Conservation (phyloP, 2,329 filamentous ascomycete species). For the Fusarium nisikadoi region DNA sequence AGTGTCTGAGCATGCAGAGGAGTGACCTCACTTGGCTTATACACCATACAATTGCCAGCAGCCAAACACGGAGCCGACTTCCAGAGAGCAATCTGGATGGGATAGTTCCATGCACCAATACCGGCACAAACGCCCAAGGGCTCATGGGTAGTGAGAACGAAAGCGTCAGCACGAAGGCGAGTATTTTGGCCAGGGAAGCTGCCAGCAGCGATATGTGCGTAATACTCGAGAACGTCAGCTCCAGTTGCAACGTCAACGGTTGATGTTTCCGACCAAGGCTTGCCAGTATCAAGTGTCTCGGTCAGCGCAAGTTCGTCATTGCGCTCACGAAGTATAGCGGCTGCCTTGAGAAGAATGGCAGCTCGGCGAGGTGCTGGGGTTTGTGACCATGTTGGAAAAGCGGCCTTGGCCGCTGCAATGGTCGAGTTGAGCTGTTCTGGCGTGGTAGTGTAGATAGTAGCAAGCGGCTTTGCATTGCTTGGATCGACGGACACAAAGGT, state of each 20-base stretch:
- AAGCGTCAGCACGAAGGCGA: constrained; percentile 78
- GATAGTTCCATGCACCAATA: constrained; percentile 93
- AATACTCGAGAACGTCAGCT: constrained; percentile 88
- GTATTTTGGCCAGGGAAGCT: constrained; percentile 84
- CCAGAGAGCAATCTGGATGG: constrained; percentile 90
- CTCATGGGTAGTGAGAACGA: constrained; percentile 85
- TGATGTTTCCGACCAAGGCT: constrained; percentile 85
- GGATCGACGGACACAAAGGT: constrained; percentile 81
- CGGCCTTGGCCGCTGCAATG: constrained; percentile 74
- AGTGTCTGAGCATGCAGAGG: constrained; percentile 82
- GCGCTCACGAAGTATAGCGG: constrained; percentile 75
- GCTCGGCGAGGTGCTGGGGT: constrained; percentile 80
- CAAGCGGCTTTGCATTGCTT: constrained; percentile 73
- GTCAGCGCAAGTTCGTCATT: constrained; percentile 83
- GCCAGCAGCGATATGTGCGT: constrained; percentile 81
- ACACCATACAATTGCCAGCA: constrained; percentile 89
- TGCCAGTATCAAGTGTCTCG: constrained; percentile 88
- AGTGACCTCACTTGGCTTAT: constrained; percentile 90
- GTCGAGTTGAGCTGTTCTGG: constrained; percentile 75
- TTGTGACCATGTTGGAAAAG: constrained; percentile 80
- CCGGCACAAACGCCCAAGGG: constrained; percentile 85
- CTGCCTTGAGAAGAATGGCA: constrained; percentile 81
- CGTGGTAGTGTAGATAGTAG: constrained; percentile 77
- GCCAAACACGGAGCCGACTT: constrained; percentile 88
- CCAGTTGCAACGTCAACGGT: constrained; percentile 86